Evolutionary conservation across 169 alveolate species (phyloP).

Genomic region (Plasmodium coatneyi): DNA sequence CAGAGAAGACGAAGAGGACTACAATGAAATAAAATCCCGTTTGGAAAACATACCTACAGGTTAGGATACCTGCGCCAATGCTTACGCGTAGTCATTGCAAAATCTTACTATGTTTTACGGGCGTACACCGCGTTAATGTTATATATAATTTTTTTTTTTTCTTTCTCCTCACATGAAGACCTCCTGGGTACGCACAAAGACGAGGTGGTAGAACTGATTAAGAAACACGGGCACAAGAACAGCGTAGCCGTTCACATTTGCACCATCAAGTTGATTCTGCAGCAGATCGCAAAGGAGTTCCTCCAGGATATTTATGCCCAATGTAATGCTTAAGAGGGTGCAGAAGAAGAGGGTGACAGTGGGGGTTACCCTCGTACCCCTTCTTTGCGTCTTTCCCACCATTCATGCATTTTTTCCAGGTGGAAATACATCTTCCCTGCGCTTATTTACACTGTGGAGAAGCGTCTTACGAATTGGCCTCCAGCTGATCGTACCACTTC

Average conservation of each 20-base stretch:
- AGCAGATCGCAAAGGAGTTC: slow-evolving; percentile 63
- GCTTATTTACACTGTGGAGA: neutral
- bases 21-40: slow-evolving; percentile 21
- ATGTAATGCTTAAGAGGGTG: slow-evolving; percentile 1
- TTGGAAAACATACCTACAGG: slow-evolving; percentile 33
- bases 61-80: neutral
- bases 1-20: slow-evolving; percentile 10
- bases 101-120: neutral
- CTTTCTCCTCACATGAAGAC: neutral
- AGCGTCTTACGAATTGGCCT: neutral
- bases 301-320: slow-evolving; percentile 27
- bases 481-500: neutral
- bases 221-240: slow-evolving; percentile 52
- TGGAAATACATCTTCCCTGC: neutral
- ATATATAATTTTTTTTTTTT: neutral
- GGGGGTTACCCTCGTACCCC: neutral
- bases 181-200: slow-evolving; percentile 20
- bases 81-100: neutral
- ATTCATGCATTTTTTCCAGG: neutral
- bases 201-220: slow-evolving; percentile 32
- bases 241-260: slow-evolving; percentile 56
- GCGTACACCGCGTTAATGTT: neutral
- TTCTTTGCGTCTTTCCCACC: neutral
- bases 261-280: slow-evolving; percentile 39
- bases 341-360: neutral